Conservation (phyloP, 768 basidiomycete species). For the Tulasnella sp. region DNA sequence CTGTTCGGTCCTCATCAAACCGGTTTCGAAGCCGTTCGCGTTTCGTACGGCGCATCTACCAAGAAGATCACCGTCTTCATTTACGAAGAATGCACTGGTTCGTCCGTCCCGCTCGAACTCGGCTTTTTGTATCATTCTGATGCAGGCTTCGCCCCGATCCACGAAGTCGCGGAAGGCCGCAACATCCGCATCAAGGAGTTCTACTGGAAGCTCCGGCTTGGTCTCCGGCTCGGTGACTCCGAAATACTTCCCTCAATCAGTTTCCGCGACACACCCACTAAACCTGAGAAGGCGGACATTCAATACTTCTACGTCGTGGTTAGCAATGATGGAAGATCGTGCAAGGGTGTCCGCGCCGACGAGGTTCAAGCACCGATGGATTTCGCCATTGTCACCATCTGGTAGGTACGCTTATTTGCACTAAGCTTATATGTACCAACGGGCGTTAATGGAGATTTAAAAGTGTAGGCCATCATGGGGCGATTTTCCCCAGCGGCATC, state of each 20-base stretch:
- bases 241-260: too few species aligned
- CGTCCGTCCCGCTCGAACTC: too few species aligned
- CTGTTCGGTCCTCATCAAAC: constrained; percentile 62
- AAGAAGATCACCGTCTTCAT: constrained; percentile 57
- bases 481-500: constrained; percentile 85
- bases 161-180: constrained; percentile 71
- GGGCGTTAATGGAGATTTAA: neutral
- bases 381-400: constrained; percentile 95
- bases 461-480: constrained; percentile 91
- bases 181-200: too few species aligned
- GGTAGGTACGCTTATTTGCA: constrained; percentile 59
- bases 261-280: too few species aligned
- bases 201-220: constrained; percentile 96
- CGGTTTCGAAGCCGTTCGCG: constrained; percentile 74
- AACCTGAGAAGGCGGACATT: constrained; percentile 59
- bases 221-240: too few species aligned
- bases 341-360: constrained; percentile 58
- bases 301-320: constrained; percentile 88
- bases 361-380: constrained; percentile 99
- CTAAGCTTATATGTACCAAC: constrained; percentile 1
- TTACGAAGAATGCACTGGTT: constrained; percentile 73
- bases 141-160: constrained; percentile 84
- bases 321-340: constrained; percentile 84
- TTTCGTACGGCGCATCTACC: constrained; percentile 42
- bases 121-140: constrained; percentile 82